Evolutionary conservation across 2,329 filamentous ascomycete species (phyloP).

Genomic region (Scedosporium boydii): DNA sequence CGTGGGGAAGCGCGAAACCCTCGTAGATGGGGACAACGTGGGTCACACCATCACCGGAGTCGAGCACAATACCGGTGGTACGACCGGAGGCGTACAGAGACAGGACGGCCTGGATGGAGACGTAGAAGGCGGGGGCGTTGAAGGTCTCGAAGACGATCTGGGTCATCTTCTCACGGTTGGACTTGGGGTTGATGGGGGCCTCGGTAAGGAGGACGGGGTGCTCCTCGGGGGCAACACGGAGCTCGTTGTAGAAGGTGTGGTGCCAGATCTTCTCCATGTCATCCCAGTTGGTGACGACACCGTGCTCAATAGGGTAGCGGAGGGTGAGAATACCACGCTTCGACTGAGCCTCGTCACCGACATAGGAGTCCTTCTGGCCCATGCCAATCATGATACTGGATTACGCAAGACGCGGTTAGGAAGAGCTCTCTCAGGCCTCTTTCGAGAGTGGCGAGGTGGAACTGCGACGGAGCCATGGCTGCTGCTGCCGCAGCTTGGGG

Average conservation of each 20-base stretch:
- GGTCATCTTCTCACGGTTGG: constrained; percentile 99
- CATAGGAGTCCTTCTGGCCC: constrained; percentile 99
- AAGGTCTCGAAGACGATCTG: constrained; percentile 99
- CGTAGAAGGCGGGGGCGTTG: constrained; percentile 99
- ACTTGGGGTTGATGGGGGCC: constrained; percentile 99
- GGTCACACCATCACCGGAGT: constrained; percentile 99
- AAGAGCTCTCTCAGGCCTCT: background rate
- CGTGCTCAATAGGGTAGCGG: constrained; percentile 99
- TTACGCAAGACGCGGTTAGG: constrained; percentile 6
- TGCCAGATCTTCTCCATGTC: constrained; percentile 99
- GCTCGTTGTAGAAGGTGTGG: constrained; percentile 99
- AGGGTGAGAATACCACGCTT: constrained; percentile 99
- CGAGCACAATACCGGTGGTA: constrained; percentile 99
- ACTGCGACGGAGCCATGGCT: background rate
- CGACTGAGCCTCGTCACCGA: constrained; percentile 99
- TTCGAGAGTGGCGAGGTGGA: background rate
- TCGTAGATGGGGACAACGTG: constrained; percentile 99
- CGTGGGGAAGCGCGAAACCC: constrained; percentile 99
- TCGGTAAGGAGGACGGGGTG: constrained; percentile 98
- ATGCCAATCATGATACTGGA: constrained; percentile 99
- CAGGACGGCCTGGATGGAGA: constrained; percentile 98
- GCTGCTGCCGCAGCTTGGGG: background rate
- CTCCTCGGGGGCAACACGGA: constrained; percentile 99
- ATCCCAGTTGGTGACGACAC: constrained; percentile 99
- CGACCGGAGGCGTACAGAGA: constrained; percentile 99